Evolutionary conservation across 139 green algal genomes (phyloP).

Genomic region (Chlorella sp.): DNA sequence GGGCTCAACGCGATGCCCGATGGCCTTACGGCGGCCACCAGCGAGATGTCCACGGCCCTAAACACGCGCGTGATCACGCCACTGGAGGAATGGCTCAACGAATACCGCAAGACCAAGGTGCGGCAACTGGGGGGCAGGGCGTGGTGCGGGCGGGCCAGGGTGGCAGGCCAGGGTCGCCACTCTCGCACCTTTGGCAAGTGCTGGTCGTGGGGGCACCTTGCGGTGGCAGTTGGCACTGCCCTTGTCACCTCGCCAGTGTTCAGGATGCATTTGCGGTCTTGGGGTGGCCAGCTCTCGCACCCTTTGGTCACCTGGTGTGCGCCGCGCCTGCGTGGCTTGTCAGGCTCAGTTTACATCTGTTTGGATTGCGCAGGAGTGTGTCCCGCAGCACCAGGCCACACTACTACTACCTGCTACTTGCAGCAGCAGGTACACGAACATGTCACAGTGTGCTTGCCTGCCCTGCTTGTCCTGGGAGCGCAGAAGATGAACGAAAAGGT

Average conservation of each 20-base stretch:
- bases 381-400: no score
- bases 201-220: not conserved
- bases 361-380: no score
- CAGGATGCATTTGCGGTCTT: not conserved
- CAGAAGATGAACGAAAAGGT: no score
- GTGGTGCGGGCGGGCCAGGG: not conserved
- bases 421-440: no score
- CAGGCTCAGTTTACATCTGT: no score
- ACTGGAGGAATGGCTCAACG: constrained; percentile 27
- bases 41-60: constrained; percentile 18
- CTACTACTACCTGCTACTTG: no score
- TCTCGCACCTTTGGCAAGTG: not conserved
- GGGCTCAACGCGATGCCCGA: constrained; percentile 17
- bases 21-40: not conserved
- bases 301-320: no score
- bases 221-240: not conserved
- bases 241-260: not conserved
- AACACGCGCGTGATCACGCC: constrained; percentile 24
- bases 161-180: no score
- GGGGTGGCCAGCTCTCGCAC: not conserved
- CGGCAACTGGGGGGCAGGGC: not conserved
- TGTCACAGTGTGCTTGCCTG: no score
- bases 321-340: no score
- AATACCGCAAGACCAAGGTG: constrained; percentile 35
- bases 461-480: no score